Conservation (phyloP, 2,329 filamentous ascomycete genomes). For the Colletotrichum nymphaeae region DNA sequence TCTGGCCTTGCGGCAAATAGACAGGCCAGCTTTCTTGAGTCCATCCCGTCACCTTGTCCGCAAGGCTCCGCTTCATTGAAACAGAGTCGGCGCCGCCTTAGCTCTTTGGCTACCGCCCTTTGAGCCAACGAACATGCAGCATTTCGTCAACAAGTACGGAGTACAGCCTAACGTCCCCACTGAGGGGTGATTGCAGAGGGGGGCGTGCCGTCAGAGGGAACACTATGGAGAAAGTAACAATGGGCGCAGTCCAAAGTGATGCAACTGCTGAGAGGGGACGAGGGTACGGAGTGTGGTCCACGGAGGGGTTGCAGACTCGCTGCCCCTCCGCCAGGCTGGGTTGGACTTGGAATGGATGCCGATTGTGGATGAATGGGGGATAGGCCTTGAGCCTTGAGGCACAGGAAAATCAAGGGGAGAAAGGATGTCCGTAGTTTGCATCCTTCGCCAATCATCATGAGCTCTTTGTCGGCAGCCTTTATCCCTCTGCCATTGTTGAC, state of each 20-base stretch:
- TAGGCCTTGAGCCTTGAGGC: constrained; percentile 2
- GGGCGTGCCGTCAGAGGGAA: constrained; percentile 4
- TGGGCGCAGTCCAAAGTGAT: not conserved
- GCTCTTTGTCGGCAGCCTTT: not conserved
- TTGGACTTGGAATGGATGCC: constrained; percentile 20
- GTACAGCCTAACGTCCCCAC: constrained; percentile 3
- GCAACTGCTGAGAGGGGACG: not conserved
- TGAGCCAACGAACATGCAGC: constrained; percentile 22
- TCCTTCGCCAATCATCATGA: constrained; percentile 4
- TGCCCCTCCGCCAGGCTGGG: constrained; percentile 10
- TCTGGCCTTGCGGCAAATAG: constrained; percentile 18
- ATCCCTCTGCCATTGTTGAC: not conserved
- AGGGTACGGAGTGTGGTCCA: not conserved
- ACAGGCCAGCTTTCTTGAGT: not conserved
- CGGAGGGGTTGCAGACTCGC: not conserved
- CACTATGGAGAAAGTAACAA: not conserved
- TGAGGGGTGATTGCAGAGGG: not conserved
- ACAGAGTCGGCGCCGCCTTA: constrained; percentile 28
- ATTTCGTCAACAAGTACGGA: constrained; percentile 26
- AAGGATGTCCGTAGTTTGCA: not conserved
- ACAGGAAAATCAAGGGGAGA: constrained; percentile 3
- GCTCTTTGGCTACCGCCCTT: constrained; percentile 19
- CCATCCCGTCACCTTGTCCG: constrained; percentile 23
- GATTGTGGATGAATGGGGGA: constrained; percentile 31
- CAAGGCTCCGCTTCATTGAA: constrained; percentile 34